These are phyloP conservation scores for Coleophoma cylindrospora DNA, from an alignment of 2,329 filamentous ascomycete genomes.

Conservation along the genomic window DNA sequence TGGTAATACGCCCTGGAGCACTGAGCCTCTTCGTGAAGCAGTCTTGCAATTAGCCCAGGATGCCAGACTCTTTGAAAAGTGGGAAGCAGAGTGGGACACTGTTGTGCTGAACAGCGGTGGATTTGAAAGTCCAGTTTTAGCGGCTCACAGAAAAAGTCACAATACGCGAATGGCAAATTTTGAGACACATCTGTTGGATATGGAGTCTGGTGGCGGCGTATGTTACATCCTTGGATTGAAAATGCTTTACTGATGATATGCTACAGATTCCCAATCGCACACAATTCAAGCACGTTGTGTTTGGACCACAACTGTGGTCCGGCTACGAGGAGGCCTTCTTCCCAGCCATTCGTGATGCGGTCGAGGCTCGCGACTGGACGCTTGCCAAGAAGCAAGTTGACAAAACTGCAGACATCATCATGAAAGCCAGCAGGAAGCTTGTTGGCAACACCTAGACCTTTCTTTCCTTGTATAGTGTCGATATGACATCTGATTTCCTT, in stretches of 20 bases:
- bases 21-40: slow-evolving; percentile 55
- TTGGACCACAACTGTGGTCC: slow-evolving; percentile 76
- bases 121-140: slow-evolving; percentile 68
- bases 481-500: too few species aligned
- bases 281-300: slow-evolving; percentile 92
- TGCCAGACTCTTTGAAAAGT: slow-evolving; percentile 63
- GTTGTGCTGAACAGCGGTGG: slow-evolving; percentile 66
- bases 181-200: slow-evolving; percentile 77
- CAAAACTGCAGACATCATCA: slow-evolving; percentile 66
- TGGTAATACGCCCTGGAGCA: slow-evolving; percentile 29
- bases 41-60: slow-evolving; percentile 54
- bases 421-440: slow-evolving; percentile 41
- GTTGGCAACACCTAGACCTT: slow-evolving; percentile 14
- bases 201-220: slow-evolving; percentile 68
- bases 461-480: too few species aligned
- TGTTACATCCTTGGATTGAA: slow-evolving; percentile 33
- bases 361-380: slow-evolving; percentile 67
- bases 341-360: slow-evolving; percentile 78
- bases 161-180: slow-evolving; percentile 78
- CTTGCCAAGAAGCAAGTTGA: slow-evolving; percentile 63
- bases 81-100: slow-evolving; percentile 73
- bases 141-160: slow-evolving; percentile 64
- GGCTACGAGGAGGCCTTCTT: slow-evolving; percentile 65
- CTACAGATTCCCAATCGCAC: slow-evolving; percentile 72
- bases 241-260: slow-evolving; percentile 8